Evolutionary conservation across 2,329 filamentous ascomycete genomes (phyloP).

Genomic region (Fusarium tricinctum): DNA sequence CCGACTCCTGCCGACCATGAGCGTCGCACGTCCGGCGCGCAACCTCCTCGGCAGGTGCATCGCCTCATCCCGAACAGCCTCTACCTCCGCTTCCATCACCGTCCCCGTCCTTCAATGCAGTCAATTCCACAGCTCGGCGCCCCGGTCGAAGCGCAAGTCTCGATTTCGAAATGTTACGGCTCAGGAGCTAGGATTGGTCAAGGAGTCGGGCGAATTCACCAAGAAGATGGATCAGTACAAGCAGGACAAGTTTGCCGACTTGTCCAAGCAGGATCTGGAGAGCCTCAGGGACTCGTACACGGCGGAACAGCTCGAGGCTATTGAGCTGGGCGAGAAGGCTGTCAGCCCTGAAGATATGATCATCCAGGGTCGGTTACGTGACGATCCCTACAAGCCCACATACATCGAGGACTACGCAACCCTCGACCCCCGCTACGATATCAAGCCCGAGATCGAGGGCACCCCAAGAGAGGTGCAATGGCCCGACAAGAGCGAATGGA

Average conservation of each 20-base stretch:
- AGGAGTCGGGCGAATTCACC: conserved; percentile 49
- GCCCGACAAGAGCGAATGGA: conserved; percentile 72
- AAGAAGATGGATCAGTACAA: conserved; percentile 61
- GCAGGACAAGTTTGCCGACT: conserved; percentile 69
- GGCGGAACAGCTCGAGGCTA: conserved; percentile 82
- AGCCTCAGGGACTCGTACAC: conserved; percentile 78
- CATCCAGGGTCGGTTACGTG: conserved; percentile 77
- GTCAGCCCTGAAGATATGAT: conserved; percentile 82
- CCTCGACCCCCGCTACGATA: conserved; percentile 83
- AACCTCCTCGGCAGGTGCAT: conserved; percentile 67
- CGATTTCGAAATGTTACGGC: conserved; percentile 68
- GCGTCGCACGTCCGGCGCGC: conserved; percentile 67
- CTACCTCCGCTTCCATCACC: conserved; percentile 27
- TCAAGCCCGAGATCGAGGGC: conserved; percentile 66
- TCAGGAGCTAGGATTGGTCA: conserved; percentile 64
- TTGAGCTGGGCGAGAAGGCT: conserved; percentile 83
- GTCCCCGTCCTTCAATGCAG: conserved; percentile 53
- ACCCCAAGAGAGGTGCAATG: conserved; percentile 68
- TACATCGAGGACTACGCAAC: conserved; percentile 88
- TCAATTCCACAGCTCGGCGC: conserved; percentile 67
- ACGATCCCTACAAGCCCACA: conserved; percentile 77
- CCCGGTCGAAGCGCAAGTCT: conserved; percentile 62
- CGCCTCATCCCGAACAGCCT: conserved; percentile 51
- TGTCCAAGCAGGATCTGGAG: conserved; percentile 75
- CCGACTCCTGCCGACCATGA: conserved; percentile 61